Percentiles rank a stretch among this genome's conserved stretches.
These are phyloP conservation scores for Phytophthora brassicae DNA, from an alignment of 352 stramenopile genomes.

Conservation along the genomic window DNA sequence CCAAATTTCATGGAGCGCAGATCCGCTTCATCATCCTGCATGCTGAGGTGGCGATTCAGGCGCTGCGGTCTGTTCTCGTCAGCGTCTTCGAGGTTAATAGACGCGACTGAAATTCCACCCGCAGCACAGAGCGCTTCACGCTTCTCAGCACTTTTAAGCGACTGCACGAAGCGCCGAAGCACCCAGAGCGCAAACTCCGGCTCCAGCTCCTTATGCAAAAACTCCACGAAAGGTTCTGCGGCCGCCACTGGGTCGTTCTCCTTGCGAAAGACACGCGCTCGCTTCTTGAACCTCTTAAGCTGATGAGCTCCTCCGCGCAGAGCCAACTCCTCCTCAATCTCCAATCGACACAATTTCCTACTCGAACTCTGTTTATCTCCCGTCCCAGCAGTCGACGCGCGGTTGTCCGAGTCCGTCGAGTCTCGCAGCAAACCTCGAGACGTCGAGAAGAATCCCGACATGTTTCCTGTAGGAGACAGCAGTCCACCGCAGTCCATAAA, in stretches of 20 bases:
- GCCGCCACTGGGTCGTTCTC: slow-evolving; percentile 64
- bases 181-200: slow-evolving; percentile 60
- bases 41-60: slow-evolving; percentile 9
- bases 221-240: slow-evolving; percentile 51
- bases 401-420: slow-evolving; percentile 33
- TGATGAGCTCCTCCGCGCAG: slow-evolving; percentile 47
- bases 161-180: slow-evolving; percentile 48
- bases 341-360: slow-evolving; percentile 52
- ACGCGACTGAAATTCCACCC: slow-evolving; percentile 27
- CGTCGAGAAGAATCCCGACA: slow-evolving; percentile 29
- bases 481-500: slow-evolving; percentile 50
- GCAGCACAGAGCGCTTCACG: slow-evolving; percentile 40
- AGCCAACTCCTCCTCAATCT: slow-evolving; percentile 70
- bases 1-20: slow-evolving; percentile 40
- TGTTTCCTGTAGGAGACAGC: slow-evolving; percentile 4
- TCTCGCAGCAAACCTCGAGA: slow-evolving; percentile 25
- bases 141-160: slow-evolving; percentile 63
- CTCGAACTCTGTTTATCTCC: slow-evolving; percentile 29
- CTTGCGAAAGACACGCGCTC: slow-evolving; percentile 59
- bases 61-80: slow-evolving; percentile 21
- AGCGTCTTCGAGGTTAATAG: slow-evolving; percentile 24
- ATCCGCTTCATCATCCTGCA: slow-evolving; percentile 30
- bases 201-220: slow-evolving; percentile 55
- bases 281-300: slow-evolving; percentile 77
- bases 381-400: slow-evolving; percentile 13